Percentiles rank a stretch among this genome's conserved stretches.
Conservation (phyloP, 208 protist genomes). For the Leishmania lainsoni region DNA sequence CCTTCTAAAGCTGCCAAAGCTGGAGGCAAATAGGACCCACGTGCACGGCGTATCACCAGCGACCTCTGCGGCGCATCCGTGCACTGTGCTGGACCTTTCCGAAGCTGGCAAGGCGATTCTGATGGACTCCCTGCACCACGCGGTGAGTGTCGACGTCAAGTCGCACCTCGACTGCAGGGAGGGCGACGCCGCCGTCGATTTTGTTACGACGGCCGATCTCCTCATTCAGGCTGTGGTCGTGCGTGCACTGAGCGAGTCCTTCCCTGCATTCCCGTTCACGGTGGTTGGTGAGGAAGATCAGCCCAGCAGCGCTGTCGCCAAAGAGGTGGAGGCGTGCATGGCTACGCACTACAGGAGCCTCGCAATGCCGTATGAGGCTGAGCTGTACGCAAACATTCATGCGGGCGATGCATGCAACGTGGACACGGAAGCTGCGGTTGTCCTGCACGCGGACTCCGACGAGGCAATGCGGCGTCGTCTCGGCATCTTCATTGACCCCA, state of each 20-base stretch:
- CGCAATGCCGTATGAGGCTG: constrained; percentile 31
- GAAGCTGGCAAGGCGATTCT: constrained; percentile 16
- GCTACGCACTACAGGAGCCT: constrained; percentile 19
- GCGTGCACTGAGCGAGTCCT: constrained; percentile 28
- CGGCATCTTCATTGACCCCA: constrained; percentile 84
- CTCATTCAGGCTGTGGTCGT: constrained; percentile 57
- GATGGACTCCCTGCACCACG: constrained; percentile 20
- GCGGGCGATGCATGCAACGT: not conserved
- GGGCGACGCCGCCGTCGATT: constrained; percentile 39
- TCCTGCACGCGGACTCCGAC: constrained; percentile 30
- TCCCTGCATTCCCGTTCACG: constrained; percentile 53
- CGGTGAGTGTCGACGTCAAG: constrained; percentile 56
- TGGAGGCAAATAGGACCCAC: constrained; percentile 3
- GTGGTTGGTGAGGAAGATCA: constrained; percentile 62
- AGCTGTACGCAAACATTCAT: constrained; percentile 25
- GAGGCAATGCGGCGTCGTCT: constrained; percentile 50
- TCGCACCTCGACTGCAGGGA: constrained; percentile 39
- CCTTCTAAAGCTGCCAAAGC: constrained; percentile 25
- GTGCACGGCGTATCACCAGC: not conserved
- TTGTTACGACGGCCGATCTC: constrained; percentile 71
- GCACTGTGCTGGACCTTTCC: constrained; percentile 42
- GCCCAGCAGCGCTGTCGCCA: constrained; percentile 18
- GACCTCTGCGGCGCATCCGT: constrained; percentile 1
- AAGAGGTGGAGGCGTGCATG: constrained; percentile 31
- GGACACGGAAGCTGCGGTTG: not conserved